Base-by-base conservation (phyloP, 768 basidiomycete genomes). In the Suillus bovinus region DNA sequence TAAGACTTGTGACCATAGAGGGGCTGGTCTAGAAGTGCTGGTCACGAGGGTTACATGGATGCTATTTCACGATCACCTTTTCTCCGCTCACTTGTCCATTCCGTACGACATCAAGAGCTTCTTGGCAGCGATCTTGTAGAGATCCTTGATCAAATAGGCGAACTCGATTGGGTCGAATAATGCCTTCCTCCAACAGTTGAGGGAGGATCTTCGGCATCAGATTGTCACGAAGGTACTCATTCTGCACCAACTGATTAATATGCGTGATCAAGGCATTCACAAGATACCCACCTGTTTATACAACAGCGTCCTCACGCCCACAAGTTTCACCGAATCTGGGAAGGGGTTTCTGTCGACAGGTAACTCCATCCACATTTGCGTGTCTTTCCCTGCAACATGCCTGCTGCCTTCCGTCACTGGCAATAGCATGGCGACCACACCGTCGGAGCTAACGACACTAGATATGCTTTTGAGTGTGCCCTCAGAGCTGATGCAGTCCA, bases 51-150 rank as follows among this genome's bases (percentile, higher is more conserved):
- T 49, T 49, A 49, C 24, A 27, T 4, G 24, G 49, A 50, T 29
- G 27, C 61, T 14, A 81, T 63, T 79, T 79, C 0, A 84, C 74
- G 2, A 84, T 69, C 2, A 82, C 74, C 61, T 84, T 85, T 70
- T 83, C 80, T 27, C 82, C 82, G 42, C 79, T 82, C 49, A 83
- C 69, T 68, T 80, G 76, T 63, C 82, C 82, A 38, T 79, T 75
- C 55, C 81, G 76, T 47, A 84, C 62, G 42, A 84, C 64, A 55
- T 81, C 77, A 46, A 84, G 66, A 0, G 80, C 84, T n/a, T 61
- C 66, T 17, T 69, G 73, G 13, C 34, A 78, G 29, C 83, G 74
- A 34, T 81, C 78, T 58, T 76, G 73, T 57, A 84, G 70, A 14
- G 73, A 66, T 2, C 81, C 82, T 56, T 81, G 66, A 52, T 81